Conservation (phyloP, 2,329 filamentous ascomycete genomes). For the Penicillium verrucosum region DNA sequence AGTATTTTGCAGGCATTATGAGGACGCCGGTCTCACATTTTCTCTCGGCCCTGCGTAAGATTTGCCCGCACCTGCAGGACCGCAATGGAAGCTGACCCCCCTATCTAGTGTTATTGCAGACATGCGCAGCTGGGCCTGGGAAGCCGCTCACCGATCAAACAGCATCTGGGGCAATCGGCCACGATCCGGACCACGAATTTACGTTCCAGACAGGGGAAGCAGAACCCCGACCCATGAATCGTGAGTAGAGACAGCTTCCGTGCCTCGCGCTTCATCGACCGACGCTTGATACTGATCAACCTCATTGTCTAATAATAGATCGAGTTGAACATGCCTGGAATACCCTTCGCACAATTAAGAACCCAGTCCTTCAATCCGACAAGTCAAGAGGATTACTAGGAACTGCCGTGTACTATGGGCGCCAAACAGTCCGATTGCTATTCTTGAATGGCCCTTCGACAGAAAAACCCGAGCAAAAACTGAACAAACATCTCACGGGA, state of each 20-base stretch:
- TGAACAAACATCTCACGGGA: constrained; percentile 48
- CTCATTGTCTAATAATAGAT: constrained; percentile 20
- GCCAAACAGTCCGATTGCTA: constrained; percentile 60
- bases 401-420: constrained; percentile 58
- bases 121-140: constrained; percentile 27
- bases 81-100: constrained; percentile 21
- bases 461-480: constrained; percentile 40
- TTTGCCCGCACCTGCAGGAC: constrained; percentile 5
- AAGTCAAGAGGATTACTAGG: constrained; percentile 59
- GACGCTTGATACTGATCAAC: constrained; percentile 8
- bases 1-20: constrained; percentile 32
- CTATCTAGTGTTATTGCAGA: constrained; percentile 33
- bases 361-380: constrained; percentile 24
- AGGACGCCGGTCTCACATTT: constrained; percentile 33
- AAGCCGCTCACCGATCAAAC: constrained; percentile 20
- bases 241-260: constrained; percentile 22
- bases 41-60: constrained; percentile 37
- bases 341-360: constrained; percentile 30
- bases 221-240: constrained; percentile 25
- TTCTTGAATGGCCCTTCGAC: constrained; percentile 62
- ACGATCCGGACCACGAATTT: constrained; percentile 17
- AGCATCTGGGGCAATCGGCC: constrained; percentile 15
- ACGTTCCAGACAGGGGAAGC: constrained; percentile 23
- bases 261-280: neutral
- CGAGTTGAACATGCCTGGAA: constrained; percentile 33